Conservation (phyloP, 371 early-diverging fungal species). For the Mortierella sp. region DNA sequence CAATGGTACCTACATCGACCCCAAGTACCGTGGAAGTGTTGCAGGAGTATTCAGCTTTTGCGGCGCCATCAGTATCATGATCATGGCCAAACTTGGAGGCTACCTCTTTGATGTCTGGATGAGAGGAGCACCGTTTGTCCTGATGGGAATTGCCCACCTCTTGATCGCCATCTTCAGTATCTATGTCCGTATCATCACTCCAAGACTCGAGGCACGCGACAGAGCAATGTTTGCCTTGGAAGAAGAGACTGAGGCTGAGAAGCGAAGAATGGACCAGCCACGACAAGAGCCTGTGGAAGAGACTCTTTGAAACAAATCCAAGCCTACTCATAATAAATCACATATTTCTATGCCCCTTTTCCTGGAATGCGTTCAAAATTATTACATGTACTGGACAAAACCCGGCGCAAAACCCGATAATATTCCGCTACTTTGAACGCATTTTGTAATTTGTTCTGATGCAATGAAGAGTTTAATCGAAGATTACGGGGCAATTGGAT, state of each 20-base stretch:
- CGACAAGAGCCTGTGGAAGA: too few species aligned
- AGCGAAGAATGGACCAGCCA: neutral
- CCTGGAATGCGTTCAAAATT: too few species aligned
- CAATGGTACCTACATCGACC: conserved; percentile 62
- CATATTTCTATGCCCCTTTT: too few species aligned
- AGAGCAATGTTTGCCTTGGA: neutral
- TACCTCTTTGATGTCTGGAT: conserved; percentile 60
- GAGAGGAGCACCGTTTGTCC: conserved; percentile 57
- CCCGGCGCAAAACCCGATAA: too few species aligned
- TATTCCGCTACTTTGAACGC: too few species aligned
- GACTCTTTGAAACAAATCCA: too few species aligned
- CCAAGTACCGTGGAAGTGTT: conserved; percentile 69
- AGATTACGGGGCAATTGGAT: too few species aligned
- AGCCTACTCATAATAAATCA: too few species aligned
- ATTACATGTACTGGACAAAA: too few species aligned
- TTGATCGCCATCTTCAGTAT: conserved; percentile 35
- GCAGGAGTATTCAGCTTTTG: conserved; percentile 77
- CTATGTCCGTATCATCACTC: conserved; percentile 34
- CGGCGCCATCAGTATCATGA: conserved; percentile 73
- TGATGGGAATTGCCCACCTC: conserved; percentile 56
- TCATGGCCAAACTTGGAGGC: conserved; percentile 57
- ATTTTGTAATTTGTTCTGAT: too few species aligned
- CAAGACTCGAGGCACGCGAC: conserved; percentile 34
- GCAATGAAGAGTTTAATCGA: too few species aligned
- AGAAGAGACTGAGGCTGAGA: neutral